These are phyloP conservation scores for Fonsecaea erecta DNA, from an alignment of 2,329 filamentous ascomycete species.

Conservation along the genomic window DNA sequence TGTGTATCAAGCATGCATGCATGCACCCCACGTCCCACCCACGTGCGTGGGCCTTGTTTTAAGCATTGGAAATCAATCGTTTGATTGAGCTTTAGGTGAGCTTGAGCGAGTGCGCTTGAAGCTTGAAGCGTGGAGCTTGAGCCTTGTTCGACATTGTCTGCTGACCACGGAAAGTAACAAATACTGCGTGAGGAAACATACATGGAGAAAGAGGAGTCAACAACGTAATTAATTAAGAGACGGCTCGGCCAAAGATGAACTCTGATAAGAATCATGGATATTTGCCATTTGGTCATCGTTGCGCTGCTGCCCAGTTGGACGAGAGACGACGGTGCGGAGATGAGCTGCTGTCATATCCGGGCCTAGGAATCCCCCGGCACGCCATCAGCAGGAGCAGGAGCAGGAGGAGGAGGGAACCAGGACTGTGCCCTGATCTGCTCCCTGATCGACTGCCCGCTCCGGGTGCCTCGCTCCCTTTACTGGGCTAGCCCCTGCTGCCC, in stretches of 20 bases:
- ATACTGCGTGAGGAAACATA: background rate
- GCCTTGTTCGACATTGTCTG: background rate
- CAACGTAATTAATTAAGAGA: too few species aligned
- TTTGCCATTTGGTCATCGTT: background rate
- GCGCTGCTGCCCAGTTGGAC: background rate
- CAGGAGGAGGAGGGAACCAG: background rate
- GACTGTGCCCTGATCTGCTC: background rate
- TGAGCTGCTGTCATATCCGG: background rate
- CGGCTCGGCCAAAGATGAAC: too few species aligned
- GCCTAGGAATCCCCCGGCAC: background rate
- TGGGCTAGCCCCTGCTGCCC: background rate
- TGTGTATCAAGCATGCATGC: background rate
- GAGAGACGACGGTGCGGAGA: background rate
- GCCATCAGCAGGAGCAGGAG: background rate
- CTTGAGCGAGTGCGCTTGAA: background rate
- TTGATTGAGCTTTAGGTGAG: background rate
- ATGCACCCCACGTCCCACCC: constrained; percentile 15
- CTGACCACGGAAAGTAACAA: background rate
- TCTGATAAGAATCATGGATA: too few species aligned
- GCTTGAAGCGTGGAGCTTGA: background rate
- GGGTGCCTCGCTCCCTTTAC: background rate
- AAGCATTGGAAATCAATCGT: constrained; percentile 1
- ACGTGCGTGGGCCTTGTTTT: constrained; percentile 10
- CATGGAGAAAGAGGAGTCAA: background rate
- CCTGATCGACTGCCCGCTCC: background rate